These are phyloP conservation scores for Macrolepiota dolichaula DNA, from an alignment of 768 basidiomycete genomes.

Conservation along the genomic window DNA sequence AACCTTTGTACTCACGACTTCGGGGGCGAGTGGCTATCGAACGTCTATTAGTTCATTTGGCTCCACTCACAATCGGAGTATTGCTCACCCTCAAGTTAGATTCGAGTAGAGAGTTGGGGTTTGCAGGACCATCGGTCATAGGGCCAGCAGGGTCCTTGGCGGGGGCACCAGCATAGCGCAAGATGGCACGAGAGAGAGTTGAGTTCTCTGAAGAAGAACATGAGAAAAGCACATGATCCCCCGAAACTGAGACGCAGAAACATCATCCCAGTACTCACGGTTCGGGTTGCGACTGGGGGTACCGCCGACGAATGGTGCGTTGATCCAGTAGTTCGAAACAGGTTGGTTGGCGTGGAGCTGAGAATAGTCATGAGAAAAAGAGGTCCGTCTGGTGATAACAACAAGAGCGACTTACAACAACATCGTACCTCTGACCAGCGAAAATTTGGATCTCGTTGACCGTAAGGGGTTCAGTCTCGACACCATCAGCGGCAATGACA, in stretches of 20 bases:
- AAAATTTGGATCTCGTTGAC: constrained; percentile 36
- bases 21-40: constrained; percentile 16
- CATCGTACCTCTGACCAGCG: constrained; percentile 27
- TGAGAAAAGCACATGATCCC: no score
- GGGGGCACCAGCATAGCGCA: constrained; percentile 39
- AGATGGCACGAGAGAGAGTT: constrained; percentile 32
- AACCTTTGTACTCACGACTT: neutral
- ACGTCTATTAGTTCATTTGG: neutral
- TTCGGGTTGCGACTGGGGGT: constrained; percentile 14
- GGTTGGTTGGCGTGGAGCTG: constrained; percentile 20
- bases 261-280: constrained; percentile 12
- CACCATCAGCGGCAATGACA: constrained; percentile 24
- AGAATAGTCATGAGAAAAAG: neutral
- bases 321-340: constrained; percentile 35
- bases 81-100: constrained; percentile 9
- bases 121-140: constrained; percentile 17
- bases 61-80: neutral
- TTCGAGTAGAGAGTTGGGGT: constrained; percentile 26
- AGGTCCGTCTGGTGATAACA: neutral
- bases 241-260: constrained; percentile 12
- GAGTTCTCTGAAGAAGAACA: constrained; percentile 18
- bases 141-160: constrained; percentile 27
- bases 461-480: constrained; percentile 17
- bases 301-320: constrained; percentile 24
- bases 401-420: constrained; percentile 16